Percentiles rank a stretch among this genome's conserved stretches.
Evolutionary conservation across 192 early-diverging fungal genomes (phyloP).

Genomic region (Backusella parvicylindrica): DNA sequence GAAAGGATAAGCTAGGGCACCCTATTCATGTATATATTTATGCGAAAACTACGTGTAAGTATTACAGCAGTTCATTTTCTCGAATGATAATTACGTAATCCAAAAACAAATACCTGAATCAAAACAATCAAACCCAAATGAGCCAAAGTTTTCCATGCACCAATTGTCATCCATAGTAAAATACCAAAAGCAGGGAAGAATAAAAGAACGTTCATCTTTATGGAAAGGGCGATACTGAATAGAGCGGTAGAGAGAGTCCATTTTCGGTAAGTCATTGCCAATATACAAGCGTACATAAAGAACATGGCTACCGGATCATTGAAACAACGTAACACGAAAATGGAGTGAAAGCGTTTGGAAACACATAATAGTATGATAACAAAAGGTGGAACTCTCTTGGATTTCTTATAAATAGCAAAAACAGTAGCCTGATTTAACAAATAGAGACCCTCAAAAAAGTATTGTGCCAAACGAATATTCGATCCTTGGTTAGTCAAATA

Average conservation of each 20-base stretch:
- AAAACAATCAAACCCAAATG: slow-evolving; percentile 42
- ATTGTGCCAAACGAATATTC: slow-evolving; percentile 74
- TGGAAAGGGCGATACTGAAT: slow-evolving; percentile 77
- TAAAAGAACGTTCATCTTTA: slow-evolving; percentile 96
- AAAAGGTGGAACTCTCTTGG: slow-evolving; percentile 57
- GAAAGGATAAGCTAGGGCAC: slow-evolving; percentile 37
- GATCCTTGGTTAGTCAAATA: slow-evolving; percentile 65
- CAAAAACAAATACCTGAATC: slow-evolving; percentile 39
- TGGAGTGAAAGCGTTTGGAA: slow-evolving; percentile 90
- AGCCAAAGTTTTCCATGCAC: slow-evolving; percentile 41
- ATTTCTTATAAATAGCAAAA: slow-evolving; percentile 61
- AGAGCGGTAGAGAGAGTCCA: slow-evolving; percentile 52
- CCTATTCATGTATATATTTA: slow-evolving; percentile 4
- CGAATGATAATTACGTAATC: background rate
- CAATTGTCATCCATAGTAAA: slow-evolving; percentile 51
- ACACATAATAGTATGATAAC: slow-evolving; percentile 60
- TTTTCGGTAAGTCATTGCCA: slow-evolving; percentile 54
- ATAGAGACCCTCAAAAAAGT: slow-evolving; percentile 79
- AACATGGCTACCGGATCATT: slow-evolving; percentile 93
- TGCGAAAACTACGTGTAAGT: background rate
- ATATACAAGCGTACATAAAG: slow-evolving; percentile 65
- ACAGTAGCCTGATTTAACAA: slow-evolving; percentile 64
- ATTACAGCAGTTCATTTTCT: background rate
- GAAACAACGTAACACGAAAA: slow-evolving; percentile 88
- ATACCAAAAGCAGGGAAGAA: slow-evolving; percentile 86